Percentiles rank a stretch among this genome's conserved stretches.
phyloP scores from a whole-genome alignment of 2,329 filamentous ascomycete species.

The Sporothrix mexicana region DNA sequence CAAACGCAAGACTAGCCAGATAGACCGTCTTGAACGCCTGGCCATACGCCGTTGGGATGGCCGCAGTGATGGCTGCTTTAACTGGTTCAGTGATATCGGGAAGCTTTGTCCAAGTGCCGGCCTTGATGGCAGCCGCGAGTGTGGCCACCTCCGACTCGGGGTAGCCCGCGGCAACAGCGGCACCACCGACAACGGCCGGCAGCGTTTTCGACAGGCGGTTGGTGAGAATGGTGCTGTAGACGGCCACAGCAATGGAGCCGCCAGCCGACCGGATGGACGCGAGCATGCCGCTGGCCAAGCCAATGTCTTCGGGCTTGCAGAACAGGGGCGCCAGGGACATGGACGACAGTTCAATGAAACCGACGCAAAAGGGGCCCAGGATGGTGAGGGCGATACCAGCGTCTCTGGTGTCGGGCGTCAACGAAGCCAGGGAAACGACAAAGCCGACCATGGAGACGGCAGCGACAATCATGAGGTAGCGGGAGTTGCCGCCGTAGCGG shows the following conservation, averaged over 20 bases:
- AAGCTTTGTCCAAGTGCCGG: slow-evolving; percentile 29
- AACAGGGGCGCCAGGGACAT: slow-evolving; percentile 48
- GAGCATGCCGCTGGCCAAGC: slow-evolving; percentile 49
- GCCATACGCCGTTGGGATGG: slow-evolving; percentile 15
- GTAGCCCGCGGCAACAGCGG: slow-evolving; percentile 43
- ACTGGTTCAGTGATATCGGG: background rate
- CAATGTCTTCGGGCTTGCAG: slow-evolving; percentile 49
- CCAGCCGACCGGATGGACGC: slow-evolving; percentile 49
- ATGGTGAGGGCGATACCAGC: slow-evolving; percentile 8
- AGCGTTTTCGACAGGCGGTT: slow-evolving; percentile 45
- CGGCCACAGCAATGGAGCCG: slow-evolving; percentile 45
- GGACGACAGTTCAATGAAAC: slow-evolving; percentile 42
- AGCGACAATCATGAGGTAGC: slow-evolving; percentile 48
- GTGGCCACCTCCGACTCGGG: slow-evolving; percentile 25
- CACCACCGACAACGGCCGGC: slow-evolving; percentile 34
- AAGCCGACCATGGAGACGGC: slow-evolving; percentile 48
- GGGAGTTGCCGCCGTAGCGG: slow-evolving; percentile 46
- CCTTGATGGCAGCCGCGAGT: slow-evolving; percentile 17
- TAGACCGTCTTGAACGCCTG: slow-evolving; percentile 33
- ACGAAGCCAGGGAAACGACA: slow-evolving; percentile 39
- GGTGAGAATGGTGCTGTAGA: slow-evolving; percentile 46
- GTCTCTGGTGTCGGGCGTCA: background rate
- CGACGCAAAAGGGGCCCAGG: slow-evolving; percentile 6
- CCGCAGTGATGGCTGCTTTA: background rate
- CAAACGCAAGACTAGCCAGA: slow-evolving; percentile 29